Evolutionary conservation across 2,329 filamentous ascomycete genomes (phyloP), one percentile per base, ranked within the genome.

Genomic region (Xylaria sp.): DNA sequence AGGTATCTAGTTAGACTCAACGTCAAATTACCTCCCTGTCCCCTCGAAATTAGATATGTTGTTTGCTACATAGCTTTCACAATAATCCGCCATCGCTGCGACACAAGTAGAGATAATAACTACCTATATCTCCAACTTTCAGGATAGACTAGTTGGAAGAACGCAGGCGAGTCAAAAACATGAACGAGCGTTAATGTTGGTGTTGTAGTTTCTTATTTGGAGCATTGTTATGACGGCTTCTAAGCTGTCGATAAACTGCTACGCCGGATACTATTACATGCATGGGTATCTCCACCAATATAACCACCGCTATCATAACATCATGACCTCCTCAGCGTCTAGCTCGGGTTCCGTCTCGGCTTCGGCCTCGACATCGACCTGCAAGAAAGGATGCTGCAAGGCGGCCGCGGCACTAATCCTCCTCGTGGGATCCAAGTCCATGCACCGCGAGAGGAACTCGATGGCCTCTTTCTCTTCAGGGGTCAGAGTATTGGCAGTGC

Each of bases 361-460:
- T 45, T 74, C 70, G 29, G 51, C 42, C 47, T 74, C 70, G 29
- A 80, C 75, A 2, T 77, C 77, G 33, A 81, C 71, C 49, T 77
- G 78, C 68, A 94, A 78, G 74, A 95, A 95, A 0, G 90, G 87
- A 77, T 95, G 92, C 56, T 86, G 78, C 53, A 96, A 78, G 0
- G 93, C 93, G 73, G 94, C 88, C 36, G 87, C 85, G 0, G 93
- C 93, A 47, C 90, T 92, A 64, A 95, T 92, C 29, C 93, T 83
- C 77, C 87, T 89, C 29, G 82, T 82, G 0, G 93, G 92, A 75
- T 96, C 92, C 54, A 94, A 82, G 63, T 96, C 92, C 77, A 96
- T 85, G 72, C 92, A 92, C 20, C 86, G 81, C 56, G 87, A 84
- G 66, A 96, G 78, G 74, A 96, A 96, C 47, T 87, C 83, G 0